Conservation (phyloP, 164 flowering plant genomes). For the Aristolochia contorta region DNA sequence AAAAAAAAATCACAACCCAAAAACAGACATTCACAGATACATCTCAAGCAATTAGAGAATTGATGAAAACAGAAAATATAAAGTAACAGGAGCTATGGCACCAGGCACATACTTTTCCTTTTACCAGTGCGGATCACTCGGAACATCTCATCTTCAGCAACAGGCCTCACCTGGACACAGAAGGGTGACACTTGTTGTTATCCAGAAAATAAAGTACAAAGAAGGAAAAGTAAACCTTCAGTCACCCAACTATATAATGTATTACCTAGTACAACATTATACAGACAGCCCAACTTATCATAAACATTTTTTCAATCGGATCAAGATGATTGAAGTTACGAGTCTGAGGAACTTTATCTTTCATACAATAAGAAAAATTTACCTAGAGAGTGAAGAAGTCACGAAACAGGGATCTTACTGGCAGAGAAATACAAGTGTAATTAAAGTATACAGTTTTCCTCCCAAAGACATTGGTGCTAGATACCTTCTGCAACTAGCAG, state of each 20-base stretch:
- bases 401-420: no score
- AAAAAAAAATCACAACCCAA: not conserved
- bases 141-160: slow-evolving; percentile 99
- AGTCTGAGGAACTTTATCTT: not conserved
- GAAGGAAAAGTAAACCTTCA: not conserved
- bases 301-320: not conserved
- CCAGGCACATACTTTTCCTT: slow-evolving; percentile 57
- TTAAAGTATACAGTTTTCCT: no score
- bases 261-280: not conserved
- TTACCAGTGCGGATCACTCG: slow-evolving; percentile 83
- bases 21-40: not conserved
- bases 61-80: not conserved
- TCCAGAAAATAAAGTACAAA: not conserved
- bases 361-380: no score
- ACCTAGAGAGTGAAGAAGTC: no score
- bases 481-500: no score
- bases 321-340: not conserved
- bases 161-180: slow-evolving; percentile 78
- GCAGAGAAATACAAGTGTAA: no score
- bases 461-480: no score
- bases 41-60: not conserved
- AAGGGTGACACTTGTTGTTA: not conserved
- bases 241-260: not conserved
- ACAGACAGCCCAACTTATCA: not conserved
- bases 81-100: not conserved